Evolutionary conservation across 257 asterid genomes (phyloP), one percentile per base, ranked within the genome.

Genomic region (Penstemon eatonii): DNA sequence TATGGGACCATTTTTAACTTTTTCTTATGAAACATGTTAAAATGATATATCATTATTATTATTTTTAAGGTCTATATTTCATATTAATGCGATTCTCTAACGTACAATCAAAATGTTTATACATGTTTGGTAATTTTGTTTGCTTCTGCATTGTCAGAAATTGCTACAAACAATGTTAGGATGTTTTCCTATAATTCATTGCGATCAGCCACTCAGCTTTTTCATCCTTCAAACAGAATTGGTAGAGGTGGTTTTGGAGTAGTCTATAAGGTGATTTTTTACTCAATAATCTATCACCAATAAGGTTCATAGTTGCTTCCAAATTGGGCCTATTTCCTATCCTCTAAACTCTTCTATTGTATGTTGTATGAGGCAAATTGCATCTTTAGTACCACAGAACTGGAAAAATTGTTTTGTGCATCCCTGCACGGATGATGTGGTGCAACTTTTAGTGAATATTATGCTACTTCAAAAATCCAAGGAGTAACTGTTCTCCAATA

Each of bases 221-320:
- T 91, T 67, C 85, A 89, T 59, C 84, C 82, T 54, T 85, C 90
- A 3, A 89, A 87, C 83, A 88, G 64, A 80, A 82, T 89, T 43
- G 97, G 97, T 56, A 68, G 86, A 63, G 97, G 97, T 40, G 97
- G 97, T 41, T 91, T 77, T 57, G 97, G 97, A 41, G 85, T 82
- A 33, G 97, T 91, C 37, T 76, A 87, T 63, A 84, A 82, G 88
- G 97, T 84, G 46, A 73, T 59, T 69, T 66, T 58, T 10, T 10
- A 37, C 7, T 40, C 55, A 54, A 18, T 44, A 10, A 8, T 45
- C 3, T 4, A 11, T 43, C 4, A 63, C 33, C 10, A 8, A 5
- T 6, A 6, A n/a, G 4, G 19, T 47, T 38, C 39, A 1, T 44
- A 46, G 7, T 37, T 65, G 58, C 44, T 67, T 11, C 18, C 18